A percentile compares a stretch with the other conserved stretches of the same genome.
phyloP scores from a whole-genome alignment of 2,329 filamentous ascomycete species.

The Colletotrichum sublineola region DNA sequence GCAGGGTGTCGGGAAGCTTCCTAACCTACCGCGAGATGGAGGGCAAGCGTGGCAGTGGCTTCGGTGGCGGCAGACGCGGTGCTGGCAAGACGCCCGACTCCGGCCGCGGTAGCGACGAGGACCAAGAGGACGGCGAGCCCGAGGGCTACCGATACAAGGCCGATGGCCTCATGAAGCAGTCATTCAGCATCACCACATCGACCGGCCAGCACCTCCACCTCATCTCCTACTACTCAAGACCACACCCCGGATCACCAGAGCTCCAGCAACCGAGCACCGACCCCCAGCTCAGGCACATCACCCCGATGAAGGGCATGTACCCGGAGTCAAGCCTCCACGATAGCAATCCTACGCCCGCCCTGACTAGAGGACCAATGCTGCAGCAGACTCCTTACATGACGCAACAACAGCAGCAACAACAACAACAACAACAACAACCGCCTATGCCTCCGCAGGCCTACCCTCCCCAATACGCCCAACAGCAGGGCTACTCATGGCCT shows the following conservation, averaged over 20 bases:
- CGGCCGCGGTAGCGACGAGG: slow-evolving; percentile 84
- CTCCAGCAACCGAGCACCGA: slow-evolving; percentile 88
- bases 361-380: slow-evolving; percentile 80
- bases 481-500: slow-evolving; percentile 64
- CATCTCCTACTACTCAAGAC: slow-evolving; percentile 95
- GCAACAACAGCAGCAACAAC: slow-evolving; percentile 31
- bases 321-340: slow-evolving; percentile 95
- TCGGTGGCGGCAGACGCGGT: slow-evolving; percentile 69
- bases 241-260: slow-evolving; percentile 78
- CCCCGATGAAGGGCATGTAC: slow-evolving; percentile 94
- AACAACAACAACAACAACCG: slow-evolving; percentile 51
- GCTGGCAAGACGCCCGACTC: slow-evolving; percentile 87
- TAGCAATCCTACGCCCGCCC: slow-evolving; percentile 81
- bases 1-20: slow-evolving; percentile 96
- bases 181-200: slow-evolving; percentile 97
- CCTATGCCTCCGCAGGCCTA: slow-evolving; percentile 54
- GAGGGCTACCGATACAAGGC: slow-evolving; percentile 96
- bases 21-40: slow-evolving; percentile 99
- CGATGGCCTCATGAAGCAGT: slow-evolving; percentile 99
- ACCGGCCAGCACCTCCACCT: slow-evolving; percentile 91
- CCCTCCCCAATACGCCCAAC: slow-evolving; percentile 57
- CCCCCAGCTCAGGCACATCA: slow-evolving; percentile 81
- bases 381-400: slow-evolving; percentile 55
- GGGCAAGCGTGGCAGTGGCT: slow-evolving; percentile 89
- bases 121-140: slow-evolving; percentile 85